phyloP scores from a whole-genome alignment of 23 red algal genomes.

The Gracilaria domingensis region DNA sequence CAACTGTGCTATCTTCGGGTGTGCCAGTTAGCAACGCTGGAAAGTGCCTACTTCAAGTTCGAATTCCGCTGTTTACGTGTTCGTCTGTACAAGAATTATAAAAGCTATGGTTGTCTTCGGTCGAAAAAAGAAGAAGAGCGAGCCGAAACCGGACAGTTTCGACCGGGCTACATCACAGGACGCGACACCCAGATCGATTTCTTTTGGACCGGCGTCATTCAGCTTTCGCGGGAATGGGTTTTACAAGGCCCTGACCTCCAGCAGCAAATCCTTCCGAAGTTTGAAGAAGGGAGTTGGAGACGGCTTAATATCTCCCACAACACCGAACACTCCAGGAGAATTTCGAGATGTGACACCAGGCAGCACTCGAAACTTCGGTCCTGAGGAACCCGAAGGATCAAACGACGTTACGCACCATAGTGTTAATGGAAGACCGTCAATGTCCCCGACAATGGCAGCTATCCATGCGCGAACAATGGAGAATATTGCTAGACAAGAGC shows the following conservation, averaged over 20 bases:
- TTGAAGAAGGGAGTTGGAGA: not conserved
- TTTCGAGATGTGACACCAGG: not conserved
- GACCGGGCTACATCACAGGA: not conserved
- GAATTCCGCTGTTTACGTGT: not conserved
- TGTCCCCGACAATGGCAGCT: constrained; percentile 55
- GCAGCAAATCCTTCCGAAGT: constrained; percentile 14
- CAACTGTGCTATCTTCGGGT: no score
- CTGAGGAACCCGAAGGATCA: not conserved
- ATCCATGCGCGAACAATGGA: constrained; percentile 48
- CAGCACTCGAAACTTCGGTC: not conserved
- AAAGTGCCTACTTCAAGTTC: not conserved
- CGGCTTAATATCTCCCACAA: constrained; percentile 5
- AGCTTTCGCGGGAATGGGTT: constrained; percentile 16
- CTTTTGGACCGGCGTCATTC: constrained; percentile 2
- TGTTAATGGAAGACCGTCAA: not conserved
- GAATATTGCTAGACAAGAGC: constrained; percentile 16
- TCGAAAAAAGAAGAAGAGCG: constrained; percentile 31
- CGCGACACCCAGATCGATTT: not conserved
- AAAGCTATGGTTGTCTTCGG: constrained; percentile 27
- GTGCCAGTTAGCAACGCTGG: not conserved
- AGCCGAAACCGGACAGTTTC: constrained; percentile 4
- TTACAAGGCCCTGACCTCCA: not conserved
- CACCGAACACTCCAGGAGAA: not conserved
- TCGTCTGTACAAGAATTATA: not conserved
- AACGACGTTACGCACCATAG: constrained; percentile 43